Conservation (phyloP, 2,329 filamentous ascomycete genomes). For the Blastomyces gilchristii region DNA sequence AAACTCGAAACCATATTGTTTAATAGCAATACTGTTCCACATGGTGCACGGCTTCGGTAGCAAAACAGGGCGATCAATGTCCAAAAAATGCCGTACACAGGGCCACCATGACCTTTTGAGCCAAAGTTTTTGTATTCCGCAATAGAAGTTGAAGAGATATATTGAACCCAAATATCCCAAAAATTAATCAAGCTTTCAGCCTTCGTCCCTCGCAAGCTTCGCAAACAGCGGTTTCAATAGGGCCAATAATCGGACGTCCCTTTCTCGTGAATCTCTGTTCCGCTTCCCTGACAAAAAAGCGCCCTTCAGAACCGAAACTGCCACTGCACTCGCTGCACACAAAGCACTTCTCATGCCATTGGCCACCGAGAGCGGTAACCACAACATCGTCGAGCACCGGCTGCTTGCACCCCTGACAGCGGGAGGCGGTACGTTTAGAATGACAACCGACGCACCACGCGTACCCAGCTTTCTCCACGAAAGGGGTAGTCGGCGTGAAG, state of each 20-base stretch:
- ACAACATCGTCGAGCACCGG: constrained; percentile 86
- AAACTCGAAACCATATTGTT: background rate
- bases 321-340: constrained; percentile 59
- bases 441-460: constrained; percentile 94
- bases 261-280: constrained; percentile 37
- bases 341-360: constrained; percentile 94
- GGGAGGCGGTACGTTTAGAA: constrained; percentile 78
- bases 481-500: constrained; percentile 56
- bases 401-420: constrained; percentile 74
- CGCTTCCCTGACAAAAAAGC: constrained; percentile 53
- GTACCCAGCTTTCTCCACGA: constrained; percentile 95
- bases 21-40: background rate
- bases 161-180: background rate
- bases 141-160: background rate
- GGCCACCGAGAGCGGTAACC: constrained; percentile 73
- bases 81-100: background rate
- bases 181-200: constrained; percentile 40
- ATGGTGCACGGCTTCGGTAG: background rate
- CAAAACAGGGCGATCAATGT: background rate
- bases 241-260: constrained; percentile 38
- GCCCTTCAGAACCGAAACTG: constrained; percentile 49
- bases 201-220: constrained; percentile 52
- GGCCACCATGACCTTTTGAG: background rate
- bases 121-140: background rate
- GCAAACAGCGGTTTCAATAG: constrained; percentile 50